These are phyloP conservation scores for Xanthoparmelia taractica DNA, from an alignment of 495 filamentous ascomycete species.

Conservation along the genomic window DNA sequence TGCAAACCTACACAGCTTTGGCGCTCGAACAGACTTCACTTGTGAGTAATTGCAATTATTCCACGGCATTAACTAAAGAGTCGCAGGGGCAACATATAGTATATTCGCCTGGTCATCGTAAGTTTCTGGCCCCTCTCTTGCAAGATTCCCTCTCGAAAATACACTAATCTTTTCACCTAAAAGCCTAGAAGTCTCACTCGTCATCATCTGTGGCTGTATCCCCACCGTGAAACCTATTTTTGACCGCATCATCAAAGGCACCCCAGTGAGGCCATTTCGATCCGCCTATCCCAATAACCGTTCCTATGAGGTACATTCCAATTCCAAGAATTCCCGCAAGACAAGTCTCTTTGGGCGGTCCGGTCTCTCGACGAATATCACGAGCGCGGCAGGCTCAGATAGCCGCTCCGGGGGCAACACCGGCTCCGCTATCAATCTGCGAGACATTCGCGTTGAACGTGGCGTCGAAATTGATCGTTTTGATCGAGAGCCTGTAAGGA, in stretches of 20 bases:
- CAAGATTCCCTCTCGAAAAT: not conserved
- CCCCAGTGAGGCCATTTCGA: not conserved
- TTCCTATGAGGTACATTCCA: not conserved
- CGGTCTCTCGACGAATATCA: not conserved
- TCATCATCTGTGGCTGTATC: slow-evolving; percentile 7
- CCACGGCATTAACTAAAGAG: not conserved
- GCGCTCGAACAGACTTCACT: not conserved
- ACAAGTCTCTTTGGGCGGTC: not conserved
- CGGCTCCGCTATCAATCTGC: not conserved
- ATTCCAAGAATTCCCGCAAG: not conserved
- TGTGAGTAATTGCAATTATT: not conserved
- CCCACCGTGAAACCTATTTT: not conserved
- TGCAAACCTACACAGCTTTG: not conserved
- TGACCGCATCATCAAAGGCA: not conserved
- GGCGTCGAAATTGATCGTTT: not conserved
- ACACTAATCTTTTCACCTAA: too few species aligned
- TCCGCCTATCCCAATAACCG: too few species aligned
- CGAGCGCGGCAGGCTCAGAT: not conserved
- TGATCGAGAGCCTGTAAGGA: not conserved
- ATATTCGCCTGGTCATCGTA: not conserved
- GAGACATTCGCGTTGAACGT: not conserved
- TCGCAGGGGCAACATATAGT: not conserved
- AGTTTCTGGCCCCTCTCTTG: not conserved
- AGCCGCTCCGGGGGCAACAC: not conserved
- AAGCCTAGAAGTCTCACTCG: not conserved